Conservation (phyloP, 441 rosid genomes). For the Pelargonium fulgidum region DNA sequence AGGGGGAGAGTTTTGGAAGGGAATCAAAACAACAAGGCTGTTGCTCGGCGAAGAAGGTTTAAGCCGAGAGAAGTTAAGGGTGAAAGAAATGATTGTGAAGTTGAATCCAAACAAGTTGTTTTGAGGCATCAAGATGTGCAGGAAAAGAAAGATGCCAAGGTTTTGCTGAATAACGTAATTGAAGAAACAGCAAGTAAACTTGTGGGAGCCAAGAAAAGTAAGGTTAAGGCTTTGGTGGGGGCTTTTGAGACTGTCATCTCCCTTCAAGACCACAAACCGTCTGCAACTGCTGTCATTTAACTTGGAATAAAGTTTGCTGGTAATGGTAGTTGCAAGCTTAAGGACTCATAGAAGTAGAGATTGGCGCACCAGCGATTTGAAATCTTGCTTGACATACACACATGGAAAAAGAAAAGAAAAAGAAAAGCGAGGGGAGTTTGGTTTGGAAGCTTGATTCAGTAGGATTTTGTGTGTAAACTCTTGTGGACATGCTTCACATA, state of each 20-base stretch:
- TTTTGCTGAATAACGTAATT: slow-evolving; percentile 63
- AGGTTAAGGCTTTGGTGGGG: slow-evolving; percentile 87
- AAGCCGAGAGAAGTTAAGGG: slow-evolving; percentile 39
- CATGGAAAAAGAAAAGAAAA: background rate
- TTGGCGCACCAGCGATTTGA: too few species aligned
- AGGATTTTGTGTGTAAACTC: background rate
- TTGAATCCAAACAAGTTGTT: slow-evolving; percentile 33
- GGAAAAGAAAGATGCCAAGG: slow-evolving; percentile 49
- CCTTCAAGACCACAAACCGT: slow-evolving; percentile 51
- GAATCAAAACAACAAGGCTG: slow-evolving; percentile 31
- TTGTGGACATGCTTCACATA: background rate
- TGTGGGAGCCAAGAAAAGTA: slow-evolving; percentile 63
- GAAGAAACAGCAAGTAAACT: slow-evolving; percentile 87
- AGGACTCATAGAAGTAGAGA: background rate
- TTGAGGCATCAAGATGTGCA: slow-evolving; percentile 63
- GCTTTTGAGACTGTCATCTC: slow-evolving; percentile 94
- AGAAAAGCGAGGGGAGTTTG: background rate
- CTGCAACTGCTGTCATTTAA: background rate
- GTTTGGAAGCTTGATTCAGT: background rate
- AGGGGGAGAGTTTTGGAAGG: slow-evolving; percentile 39
- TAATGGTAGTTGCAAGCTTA: background rate
- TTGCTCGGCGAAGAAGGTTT: slow-evolving; percentile 29
- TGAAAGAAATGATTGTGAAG: slow-evolving; percentile 19
- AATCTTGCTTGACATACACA: background rate
- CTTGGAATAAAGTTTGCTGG: background rate